These are phyloP conservation scores for Volvox africanus DNA, from an alignment of 139 green algal genomes.

Conservation along the genomic window DNA sequence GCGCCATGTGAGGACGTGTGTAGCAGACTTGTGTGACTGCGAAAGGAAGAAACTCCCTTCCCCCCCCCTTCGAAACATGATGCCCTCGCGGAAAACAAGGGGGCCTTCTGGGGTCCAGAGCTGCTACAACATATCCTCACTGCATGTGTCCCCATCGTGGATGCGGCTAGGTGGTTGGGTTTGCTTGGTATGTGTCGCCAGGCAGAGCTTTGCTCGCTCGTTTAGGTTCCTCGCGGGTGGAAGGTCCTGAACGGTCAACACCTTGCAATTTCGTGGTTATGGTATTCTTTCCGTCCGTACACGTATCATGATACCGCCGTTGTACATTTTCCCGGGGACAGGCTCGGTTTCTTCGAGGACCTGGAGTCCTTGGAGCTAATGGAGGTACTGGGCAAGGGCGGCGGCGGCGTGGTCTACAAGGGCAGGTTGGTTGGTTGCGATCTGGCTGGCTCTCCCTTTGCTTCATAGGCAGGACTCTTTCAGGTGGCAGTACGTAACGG, in stretches of 20 bases:
- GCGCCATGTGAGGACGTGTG: constrained; percentile 6
- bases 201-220: not conserved
- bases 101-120: too few species aligned
- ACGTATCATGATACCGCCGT: too few species aligned
- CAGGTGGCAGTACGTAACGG: too few species aligned
- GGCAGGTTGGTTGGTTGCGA: constrained; percentile 4
- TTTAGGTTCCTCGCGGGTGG: too few species aligned
- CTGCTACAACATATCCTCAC: too few species aligned
- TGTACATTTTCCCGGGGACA: not conserved
- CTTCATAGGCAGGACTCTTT: too few species aligned
- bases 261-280: too few species aligned
- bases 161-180: not conserved
- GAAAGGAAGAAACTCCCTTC: not conserved
- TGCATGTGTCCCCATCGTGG: not conserved
- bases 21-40: not conserved
- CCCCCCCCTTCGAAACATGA: too few species aligned
- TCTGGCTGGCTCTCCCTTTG: too few species aligned
- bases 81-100: not conserved
- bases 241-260: too few species aligned
- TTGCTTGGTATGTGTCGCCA: not conserved
- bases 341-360: not conserved
- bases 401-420: constrained; percentile 29
- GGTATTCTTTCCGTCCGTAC: too few species aligned
- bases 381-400: constrained; percentile 32
- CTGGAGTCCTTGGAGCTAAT: constrained; percentile 19